Conservation (phyloP, 2,329 filamentous ascomycete genomes). For the Aureobasidium sp. region DNA sequence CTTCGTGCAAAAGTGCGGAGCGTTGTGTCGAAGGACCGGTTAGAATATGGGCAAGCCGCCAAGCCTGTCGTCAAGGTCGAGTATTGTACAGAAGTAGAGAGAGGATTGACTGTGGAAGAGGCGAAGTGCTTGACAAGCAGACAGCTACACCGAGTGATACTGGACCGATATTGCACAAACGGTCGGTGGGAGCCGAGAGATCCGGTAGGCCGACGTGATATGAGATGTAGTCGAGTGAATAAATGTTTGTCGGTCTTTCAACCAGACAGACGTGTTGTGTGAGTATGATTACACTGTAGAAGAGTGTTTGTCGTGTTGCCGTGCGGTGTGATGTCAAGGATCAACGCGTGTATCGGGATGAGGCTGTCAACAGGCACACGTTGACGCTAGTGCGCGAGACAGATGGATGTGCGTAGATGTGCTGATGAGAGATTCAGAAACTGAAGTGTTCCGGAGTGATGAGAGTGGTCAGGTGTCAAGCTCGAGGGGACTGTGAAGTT, state of each 20-base stretch:
- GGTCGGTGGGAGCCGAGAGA: not conserved
- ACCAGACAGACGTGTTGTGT: slow-evolving; percentile 7
- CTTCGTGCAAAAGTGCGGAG: slow-evolving; percentile 1
- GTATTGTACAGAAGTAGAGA: slow-evolving; percentile 10
- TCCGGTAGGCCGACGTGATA: not conserved
- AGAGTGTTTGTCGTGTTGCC: slow-evolving; percentile 11
- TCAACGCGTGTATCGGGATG: slow-evolving; percentile 7
- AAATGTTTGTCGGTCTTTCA: slow-evolving; percentile 15
- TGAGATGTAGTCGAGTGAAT: slow-evolving; percentile 8
- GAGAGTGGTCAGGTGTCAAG: slow-evolving; percentile 8
- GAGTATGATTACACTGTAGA: not conserved
- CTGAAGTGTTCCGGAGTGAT: not conserved
- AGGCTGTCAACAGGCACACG: slow-evolving; percentile 11
- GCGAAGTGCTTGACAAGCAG: slow-evolving; percentile 15
- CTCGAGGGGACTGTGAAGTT: slow-evolving; percentile 9
- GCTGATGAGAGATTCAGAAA: not conserved
- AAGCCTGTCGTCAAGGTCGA: not conserved
- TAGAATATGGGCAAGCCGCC: not conserved
- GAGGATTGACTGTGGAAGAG: not conserved
- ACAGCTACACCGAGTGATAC: slow-evolving; percentile 14
- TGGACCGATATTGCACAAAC: slow-evolving; percentile 11
- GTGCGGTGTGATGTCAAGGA: slow-evolving; percentile 11
- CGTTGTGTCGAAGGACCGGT: not conserved
- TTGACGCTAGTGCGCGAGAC: slow-evolving; percentile 11
- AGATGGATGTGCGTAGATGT: slow-evolving; percentile 8